Conservation (phyloP, 2,329 filamentous ascomycete species). For the Beauveria caledonica region DNA sequence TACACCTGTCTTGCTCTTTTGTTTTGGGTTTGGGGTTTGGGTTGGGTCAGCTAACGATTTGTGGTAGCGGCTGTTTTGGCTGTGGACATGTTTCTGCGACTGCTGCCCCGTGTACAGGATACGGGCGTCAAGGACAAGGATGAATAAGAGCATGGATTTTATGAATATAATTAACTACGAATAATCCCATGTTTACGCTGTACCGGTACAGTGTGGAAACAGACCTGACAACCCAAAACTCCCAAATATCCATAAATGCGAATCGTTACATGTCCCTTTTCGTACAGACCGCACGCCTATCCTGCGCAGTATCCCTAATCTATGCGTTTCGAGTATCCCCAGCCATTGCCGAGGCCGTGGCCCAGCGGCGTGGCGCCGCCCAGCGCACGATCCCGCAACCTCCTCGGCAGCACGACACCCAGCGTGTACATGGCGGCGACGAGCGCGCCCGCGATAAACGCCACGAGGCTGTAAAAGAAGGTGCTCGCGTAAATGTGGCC, state of each 20-base stretch:
- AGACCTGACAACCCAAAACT: neutral
- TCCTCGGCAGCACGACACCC: constrained; percentile 48
- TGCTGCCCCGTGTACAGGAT: constrained; percentile 34
- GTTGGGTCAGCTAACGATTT: neutral
- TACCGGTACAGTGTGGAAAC: neutral
- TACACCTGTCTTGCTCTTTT: constrained; percentile 10
- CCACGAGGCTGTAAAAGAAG: constrained; percentile 52
- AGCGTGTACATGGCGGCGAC: constrained; percentile 52
- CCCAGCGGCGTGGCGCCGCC: constrained; percentile 51
- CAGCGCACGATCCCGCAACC: constrained; percentile 41
- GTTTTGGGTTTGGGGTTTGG: neutral
- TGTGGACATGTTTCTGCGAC: constrained; percentile 46
- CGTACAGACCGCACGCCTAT: neutral
- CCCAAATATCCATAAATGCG: neutral
- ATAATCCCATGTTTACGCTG: neutral
- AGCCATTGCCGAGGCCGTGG: constrained; percentile 47
- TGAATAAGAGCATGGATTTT: neutral
- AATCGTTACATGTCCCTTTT: neutral
- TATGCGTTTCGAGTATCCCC: constrained; percentile 50
- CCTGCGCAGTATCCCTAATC: constrained; percentile 25
- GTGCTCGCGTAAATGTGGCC: constrained; percentile 57
- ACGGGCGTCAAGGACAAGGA: constrained; percentile 31
- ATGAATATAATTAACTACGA: neutral
- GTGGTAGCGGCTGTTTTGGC: constrained; percentile 40
- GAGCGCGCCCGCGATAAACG: constrained; percentile 47